Conservation (phyloP, 495 filamentous ascomycete genomes). For the Wilcoxina mikolae region DNA sequence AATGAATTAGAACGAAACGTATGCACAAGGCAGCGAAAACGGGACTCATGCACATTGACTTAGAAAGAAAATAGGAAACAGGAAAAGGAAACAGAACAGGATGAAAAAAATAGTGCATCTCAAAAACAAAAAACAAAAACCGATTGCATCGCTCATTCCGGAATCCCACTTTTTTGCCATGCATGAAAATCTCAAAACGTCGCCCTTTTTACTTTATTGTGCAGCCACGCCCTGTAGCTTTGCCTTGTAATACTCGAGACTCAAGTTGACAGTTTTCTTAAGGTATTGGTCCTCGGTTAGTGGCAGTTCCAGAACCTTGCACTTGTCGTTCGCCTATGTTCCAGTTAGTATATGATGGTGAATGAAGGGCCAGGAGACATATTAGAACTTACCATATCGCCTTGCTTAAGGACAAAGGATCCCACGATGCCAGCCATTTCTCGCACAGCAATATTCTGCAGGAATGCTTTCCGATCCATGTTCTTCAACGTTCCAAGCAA, state of each 20-base stretch:
- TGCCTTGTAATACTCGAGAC: constrained; percentile 47
- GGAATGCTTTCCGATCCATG: constrained; percentile 35
- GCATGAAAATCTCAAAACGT: background rate
- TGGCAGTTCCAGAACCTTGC: constrained; percentile 48
- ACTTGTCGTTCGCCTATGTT: constrained; percentile 32
- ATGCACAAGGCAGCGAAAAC: background rate
- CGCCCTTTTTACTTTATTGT: no score
- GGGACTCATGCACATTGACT: background rate
- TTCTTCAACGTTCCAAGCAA: constrained; percentile 48
- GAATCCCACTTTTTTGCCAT: background rate
- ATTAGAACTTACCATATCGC: constrained; percentile 43
- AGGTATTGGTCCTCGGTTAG: constrained; percentile 57
- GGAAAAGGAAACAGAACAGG: background rate
- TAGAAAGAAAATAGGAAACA: background rate
- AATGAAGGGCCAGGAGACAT: background rate
- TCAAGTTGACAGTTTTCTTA: constrained; percentile 52
- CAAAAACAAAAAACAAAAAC: background rate
- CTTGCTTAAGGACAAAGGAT: constrained; percentile 42
- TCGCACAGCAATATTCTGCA: constrained; percentile 49
- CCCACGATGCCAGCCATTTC: constrained; percentile 59
- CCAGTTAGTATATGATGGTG: background rate
- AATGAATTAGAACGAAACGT: background rate
- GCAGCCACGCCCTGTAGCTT: background rate
- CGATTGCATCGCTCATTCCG: background rate
- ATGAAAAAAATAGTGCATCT: background rate